Evolutionary conservation across 2,329 filamentous ascomycete species (phyloP), one percentile per base, ranked within the genome.

Genomic region (Xenoacremonium recifei): DNA sequence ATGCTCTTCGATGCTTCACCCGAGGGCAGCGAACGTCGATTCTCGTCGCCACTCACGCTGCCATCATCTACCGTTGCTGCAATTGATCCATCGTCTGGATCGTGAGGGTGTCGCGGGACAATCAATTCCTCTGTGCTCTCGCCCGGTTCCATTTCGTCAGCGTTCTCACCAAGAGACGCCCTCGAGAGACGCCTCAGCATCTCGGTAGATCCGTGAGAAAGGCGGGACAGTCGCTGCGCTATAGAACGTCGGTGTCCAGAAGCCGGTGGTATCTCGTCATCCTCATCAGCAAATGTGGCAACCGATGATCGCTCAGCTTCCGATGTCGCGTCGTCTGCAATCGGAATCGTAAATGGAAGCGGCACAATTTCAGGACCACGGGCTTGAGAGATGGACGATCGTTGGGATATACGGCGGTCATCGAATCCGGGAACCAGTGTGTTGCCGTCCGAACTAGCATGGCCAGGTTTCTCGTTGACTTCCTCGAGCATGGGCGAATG

Each of bases 211-310:
- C 68, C 64, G 11, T 63, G 65, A 2, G 79, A 80, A 3, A 79
- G 60, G 10, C 63, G 66, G 1, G 79, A 80, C 3, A 79, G 58
- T 15, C 72, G 69, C 37, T 74, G 73, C 4, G 69, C 71, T 15
- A 73, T 48, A 4, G 73, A 72, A 12, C 58, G 55, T 17, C 65
- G 62, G 39, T 65, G 51, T 47, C 47, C 42, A 33, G 50, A 36
- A 40, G 51, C 35, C 48, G 59, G 32, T 39, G 45, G 27, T 9
- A 40, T 39, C 17, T 63, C 56, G n/a, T 75, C 73, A 10, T 74
- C 73, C 20, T 82, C 75, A 42, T 85, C 83, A 13, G 84, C 83
- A 54, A 85, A 76, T 0, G 86, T 86, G 3, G 84, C 87, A 16
- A 87, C 72, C 2, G 87, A 87, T 3, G 84, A 89, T 20, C 74